Evolutionary conservation across 2,329 filamentous ascomycete genomes (phyloP), one percentile per base, ranked within the genome.

Genomic region (Claviceps monticola): DNA sequence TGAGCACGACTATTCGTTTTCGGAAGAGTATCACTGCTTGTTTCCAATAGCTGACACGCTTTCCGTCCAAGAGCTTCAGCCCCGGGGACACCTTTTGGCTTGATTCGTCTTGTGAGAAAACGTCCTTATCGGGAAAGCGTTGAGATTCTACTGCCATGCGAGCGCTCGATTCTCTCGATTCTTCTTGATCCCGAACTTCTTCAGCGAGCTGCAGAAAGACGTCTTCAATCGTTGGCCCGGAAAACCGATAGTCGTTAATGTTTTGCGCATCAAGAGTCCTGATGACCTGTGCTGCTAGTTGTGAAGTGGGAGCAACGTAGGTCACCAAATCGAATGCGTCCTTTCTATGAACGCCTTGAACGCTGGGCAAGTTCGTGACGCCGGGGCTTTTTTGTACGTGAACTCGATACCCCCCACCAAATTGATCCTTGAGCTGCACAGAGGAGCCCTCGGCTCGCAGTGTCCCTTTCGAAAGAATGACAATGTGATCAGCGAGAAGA

Each of bases 151-250:
- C 38, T 3, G 19, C 59, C 2, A 56, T 49, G 46, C 58, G 42
- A 13, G 29, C 61, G 9, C 61, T 61, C n/a, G 52, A 48, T 2
- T 51, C 55, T 2, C 57, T 57, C 51, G 65, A 62, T 11, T 61
- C 59, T 47, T 65, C 66, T 56, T 84, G 78, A 5, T 74, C 74
- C 52, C 74, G 76, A 54, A 88, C 77, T 64, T 95, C 89, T 61
- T 91, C 86, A 0, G 89, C 88, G 41, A 95, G 74, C 57, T 87
- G 83, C 23, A 96, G 70, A 66, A 96, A 96, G 0, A 95, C 89
- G 58, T 95, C 89, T 64, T 96, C 91, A 42, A 96, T 89, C 0
- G 88, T 94, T 0, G 90, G 91, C 0, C 88, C 88, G 16, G 85
- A 86, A 57, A 95, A 86, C 53, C 89, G 83, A 64, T 95, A 95